Evolutionary conservation across 148 eudicot species (phyloP), one percentile per base, ranked within the genome.

Genomic region (Amaranthus hypochondriacus): DNA sequence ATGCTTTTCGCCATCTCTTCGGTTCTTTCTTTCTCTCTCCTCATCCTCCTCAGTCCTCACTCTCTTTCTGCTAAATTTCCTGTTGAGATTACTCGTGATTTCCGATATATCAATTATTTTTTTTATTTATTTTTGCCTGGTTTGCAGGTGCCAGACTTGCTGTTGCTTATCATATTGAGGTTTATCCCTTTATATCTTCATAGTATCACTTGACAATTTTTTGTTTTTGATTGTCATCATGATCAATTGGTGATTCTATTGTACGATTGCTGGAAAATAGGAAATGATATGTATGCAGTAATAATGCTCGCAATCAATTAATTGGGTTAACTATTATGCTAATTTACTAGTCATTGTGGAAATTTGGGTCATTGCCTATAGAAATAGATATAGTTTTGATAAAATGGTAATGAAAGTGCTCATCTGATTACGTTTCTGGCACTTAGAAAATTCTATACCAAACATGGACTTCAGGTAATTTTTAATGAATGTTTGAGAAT

Each of bases 1-100:
- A 95, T 68, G 97, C 99, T 75, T 87, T 95, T 67, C 99, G 99
- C 72, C 99, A 95, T 62, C 90, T 92, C 71, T 92, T 96, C 56
- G 99, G 99, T 95, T 43, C 69, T 68, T 28, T 28, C 49, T 74
- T 73, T 21, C 39, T 57, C 54, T 66, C 71, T 69, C 73, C 66
- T 50, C 53, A 47, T 18, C 43, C 12, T 58, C 48, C 48, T 7
- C 43, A 21, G 4, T 60, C 28, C 39, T 18, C 66, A 39, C 7
- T 21, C 48, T 1, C 8, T 3, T 5, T 8, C 49, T 56, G 0
- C 5, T 9, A 12, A 14, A 9, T 48, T 47, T 58, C 15, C 49
- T 13, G 4, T 56, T n/a, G 6, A 9, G 18, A 1, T 43, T 54
- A 14, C 12, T 51, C 62, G 48, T 7, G 9, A 15, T 7, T 42